phyloP scores from a whole-genome alignment of 78 protist species.

The Chrysochromulina parva region DNA sequence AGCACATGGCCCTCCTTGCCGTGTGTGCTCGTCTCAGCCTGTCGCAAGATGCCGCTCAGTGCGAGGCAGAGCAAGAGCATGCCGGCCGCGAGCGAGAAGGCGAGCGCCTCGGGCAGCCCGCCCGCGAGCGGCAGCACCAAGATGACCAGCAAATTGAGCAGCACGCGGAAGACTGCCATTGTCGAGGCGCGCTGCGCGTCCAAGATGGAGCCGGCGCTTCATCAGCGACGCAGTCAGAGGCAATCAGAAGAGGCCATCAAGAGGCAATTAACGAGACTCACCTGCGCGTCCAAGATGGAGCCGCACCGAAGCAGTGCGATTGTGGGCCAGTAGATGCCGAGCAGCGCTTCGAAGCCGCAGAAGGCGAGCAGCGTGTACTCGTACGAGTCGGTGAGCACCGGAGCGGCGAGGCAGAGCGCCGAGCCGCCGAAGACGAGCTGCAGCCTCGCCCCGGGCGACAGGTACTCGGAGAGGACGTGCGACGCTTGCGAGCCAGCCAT shows the following conservation, averaged over 20 bases:
- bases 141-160: conserved; percentile 86
- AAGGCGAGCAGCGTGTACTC: conserved; percentile 55
- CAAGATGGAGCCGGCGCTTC: not conserved
- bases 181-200: conserved; percentile 67
- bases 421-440: not conserved
- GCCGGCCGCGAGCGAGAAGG: not conserved
- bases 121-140: not conserved
- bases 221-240: too few relatives aligned
- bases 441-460: not conserved
- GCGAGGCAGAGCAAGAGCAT: not conserved
- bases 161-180: conserved; percentile 88
- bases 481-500: not conserved
- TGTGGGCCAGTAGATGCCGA: conserved; percentile 88
- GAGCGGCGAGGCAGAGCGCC: not conserved
- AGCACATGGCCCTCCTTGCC: too few relatives aligned
- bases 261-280: too few relatives aligned
- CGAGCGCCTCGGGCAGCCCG: not conserved
- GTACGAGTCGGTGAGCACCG: not conserved
- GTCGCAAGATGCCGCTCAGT: too few relatives aligned
- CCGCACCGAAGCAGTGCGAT: conserved; percentile 51
- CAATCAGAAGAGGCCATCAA: too few relatives aligned
- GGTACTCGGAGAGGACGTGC: not conserved
- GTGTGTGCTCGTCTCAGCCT: too few relatives aligned
- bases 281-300: conserved; percentile 67
- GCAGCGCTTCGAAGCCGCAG: conserved; percentile 72